Conservation (phyloP, 495 filamentous ascomycete genomes). For the Cetradonia linearis region DNA sequence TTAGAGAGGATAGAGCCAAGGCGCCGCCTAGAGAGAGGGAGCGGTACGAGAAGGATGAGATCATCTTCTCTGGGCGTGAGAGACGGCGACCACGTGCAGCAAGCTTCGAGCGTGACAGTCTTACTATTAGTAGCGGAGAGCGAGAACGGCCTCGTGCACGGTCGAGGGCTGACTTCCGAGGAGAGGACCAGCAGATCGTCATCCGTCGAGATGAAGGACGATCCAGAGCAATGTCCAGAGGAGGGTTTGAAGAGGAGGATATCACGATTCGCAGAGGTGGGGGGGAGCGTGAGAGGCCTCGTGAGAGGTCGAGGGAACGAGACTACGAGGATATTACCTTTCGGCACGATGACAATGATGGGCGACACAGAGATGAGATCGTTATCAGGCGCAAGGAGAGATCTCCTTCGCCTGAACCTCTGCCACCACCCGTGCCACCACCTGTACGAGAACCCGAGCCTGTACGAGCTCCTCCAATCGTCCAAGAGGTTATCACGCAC, state of each 20-base stretch:
- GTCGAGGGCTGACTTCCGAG: constrained; percentile 12
- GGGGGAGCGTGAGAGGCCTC: constrained; percentile 19
- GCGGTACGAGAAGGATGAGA: constrained; percentile 24
- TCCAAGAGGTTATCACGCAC: constrained; percentile 74
- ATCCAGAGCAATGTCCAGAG: constrained; percentile 21
- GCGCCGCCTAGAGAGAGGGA: constrained; percentile 19
- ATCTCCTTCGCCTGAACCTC: constrained; percentile 32
- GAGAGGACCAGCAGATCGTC: constrained; percentile 21
- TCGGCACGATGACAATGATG: constrained; percentile 23
- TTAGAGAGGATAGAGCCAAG: constrained; percentile 24
- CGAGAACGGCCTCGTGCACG: constrained; percentile 18
- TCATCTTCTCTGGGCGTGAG: constrained; percentile 23
- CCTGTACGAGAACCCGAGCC: constrained; percentile 32
- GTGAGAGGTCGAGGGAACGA: constrained; percentile 20
- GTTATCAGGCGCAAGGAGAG: constrained; percentile 28
- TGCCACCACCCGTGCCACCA: constrained; percentile 32
- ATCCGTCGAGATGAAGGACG: constrained; percentile 20
- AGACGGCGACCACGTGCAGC: constrained; percentile 25
- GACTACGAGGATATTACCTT: constrained; percentile 31
- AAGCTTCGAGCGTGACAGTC: constrained; percentile 33
- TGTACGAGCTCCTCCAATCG: constrained; percentile 58
- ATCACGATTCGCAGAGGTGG: constrained; percentile 21
- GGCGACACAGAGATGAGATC: constrained; percentile 25
- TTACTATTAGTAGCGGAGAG: constrained; percentile 24
- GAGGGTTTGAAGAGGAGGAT: constrained; percentile 27